phyloP scores from a whole-genome alignment of 257 asterid species.

The Pogostemon cablin region DNA sequence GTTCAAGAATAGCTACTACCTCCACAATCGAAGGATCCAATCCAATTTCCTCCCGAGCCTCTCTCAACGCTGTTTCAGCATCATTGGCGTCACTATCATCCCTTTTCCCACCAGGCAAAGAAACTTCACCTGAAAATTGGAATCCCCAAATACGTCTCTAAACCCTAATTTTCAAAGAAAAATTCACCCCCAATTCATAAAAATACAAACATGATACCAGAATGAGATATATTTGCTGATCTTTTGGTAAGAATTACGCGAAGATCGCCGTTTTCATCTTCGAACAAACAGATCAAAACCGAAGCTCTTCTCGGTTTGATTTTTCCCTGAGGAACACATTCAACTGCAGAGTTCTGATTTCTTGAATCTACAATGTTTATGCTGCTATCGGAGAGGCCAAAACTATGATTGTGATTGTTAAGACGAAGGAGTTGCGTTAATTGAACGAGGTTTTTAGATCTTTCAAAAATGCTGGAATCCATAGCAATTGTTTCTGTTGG shows the following conservation, averaged over 20 bases:
- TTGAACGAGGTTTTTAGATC: constrained; percentile 46
- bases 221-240: constrained; percentile 68
- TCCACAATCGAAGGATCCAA: constrained; percentile 67
- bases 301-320: constrained; percentile 53
- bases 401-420: constrained; percentile 17
- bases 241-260: constrained; percentile 87
- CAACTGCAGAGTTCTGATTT: constrained; percentile 20
- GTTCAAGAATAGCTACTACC: constrained; percentile 68
- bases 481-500: constrained; percentile 29
- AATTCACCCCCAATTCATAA: background rate
- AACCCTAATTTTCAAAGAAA: background rate
- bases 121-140: constrained; percentile 67
- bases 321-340: constrained; percentile 25
- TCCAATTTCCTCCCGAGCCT: constrained; percentile 90
- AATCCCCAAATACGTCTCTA: background rate
- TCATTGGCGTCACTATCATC: constrained; percentile 62
- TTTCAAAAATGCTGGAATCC: constrained; percentile 37
- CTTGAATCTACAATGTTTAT: constrained; percentile 8
- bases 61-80: constrained; percentile 74
- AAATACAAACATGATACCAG: constrained; percentile 46
- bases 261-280: constrained; percentile 57
- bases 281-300: constrained; percentile 73
- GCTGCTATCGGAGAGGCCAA: background rate
- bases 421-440: constrained; percentile 58
- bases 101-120: constrained; percentile 83